Conservation (phyloP, 176 grass and related monocot genomes). For the Melocanna baccifera region DNA sequence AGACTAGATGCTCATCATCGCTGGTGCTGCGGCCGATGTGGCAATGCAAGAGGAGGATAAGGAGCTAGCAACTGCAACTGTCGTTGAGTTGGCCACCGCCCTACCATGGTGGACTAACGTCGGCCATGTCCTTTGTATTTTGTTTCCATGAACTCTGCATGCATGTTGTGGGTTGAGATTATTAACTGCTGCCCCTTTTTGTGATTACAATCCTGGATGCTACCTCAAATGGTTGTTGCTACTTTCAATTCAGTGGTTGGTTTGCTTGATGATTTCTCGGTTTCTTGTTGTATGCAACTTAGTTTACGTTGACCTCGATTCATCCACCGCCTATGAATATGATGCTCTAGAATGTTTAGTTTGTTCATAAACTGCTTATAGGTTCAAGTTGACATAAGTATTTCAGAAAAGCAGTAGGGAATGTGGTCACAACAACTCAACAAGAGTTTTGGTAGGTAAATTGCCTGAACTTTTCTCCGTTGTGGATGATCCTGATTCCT, state of each 20-base stretch:
- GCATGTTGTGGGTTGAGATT: background rate
- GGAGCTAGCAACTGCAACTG: background rate
- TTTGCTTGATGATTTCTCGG: background rate
- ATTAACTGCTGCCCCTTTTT: background rate
- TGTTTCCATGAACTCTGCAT: background rate
- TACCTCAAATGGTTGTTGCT: background rate
- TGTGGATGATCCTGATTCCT: background rate
- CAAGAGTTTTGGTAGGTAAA: background rate
- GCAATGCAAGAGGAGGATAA: no score
- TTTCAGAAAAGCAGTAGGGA: background rate
- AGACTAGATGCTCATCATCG: no score
- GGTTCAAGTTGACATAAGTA: background rate
- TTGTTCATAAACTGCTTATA: background rate
- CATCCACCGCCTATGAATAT: background rate
- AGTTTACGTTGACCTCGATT: background rate
- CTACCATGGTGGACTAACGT: conserved; percentile 20
- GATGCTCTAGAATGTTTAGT: background rate
- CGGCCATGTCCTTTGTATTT: background rate
- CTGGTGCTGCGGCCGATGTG: no score
- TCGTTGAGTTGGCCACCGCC: conserved; percentile 22
- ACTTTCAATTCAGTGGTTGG: background rate
- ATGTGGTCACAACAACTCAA: background rate
- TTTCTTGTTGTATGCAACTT: background rate
- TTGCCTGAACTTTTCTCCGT: background rate
- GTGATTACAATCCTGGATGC: background rate